Evolutionary conservation across 23 red algal species (phyloP).

Genomic region (Gracilariopsis chorda): DNA sequence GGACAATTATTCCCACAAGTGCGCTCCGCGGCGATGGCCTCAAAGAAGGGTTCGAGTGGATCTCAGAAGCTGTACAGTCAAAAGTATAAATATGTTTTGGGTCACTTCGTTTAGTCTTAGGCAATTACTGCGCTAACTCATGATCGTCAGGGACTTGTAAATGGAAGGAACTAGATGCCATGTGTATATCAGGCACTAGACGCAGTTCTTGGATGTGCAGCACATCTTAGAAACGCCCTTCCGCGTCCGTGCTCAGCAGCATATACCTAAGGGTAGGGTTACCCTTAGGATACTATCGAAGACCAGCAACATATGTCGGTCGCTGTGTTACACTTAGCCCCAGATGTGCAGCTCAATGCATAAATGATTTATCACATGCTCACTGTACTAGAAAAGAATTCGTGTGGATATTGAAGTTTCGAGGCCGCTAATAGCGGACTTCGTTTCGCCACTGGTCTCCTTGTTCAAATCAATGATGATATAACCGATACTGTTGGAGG

Average conservation of each 20-base stretch:
- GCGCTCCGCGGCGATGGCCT: conserved; percentile 86
- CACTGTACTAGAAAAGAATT: conserved; percentile 87
- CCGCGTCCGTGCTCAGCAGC: too few relatives aligned
- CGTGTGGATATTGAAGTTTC: conserved; percentile 69
- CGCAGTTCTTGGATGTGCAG: too few relatives aligned
- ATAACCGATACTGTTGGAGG: conserved; percentile 77
- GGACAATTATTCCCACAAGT: conserved; percentile 96
- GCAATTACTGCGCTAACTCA: not conserved
- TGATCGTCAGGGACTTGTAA: not conserved
- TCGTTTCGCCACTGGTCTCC: conserved; percentile 77
- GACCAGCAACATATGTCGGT: too few relatives aligned
- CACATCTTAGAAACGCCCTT: too few relatives aligned
- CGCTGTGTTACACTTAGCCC: too few relatives aligned
- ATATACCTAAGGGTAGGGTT: too few relatives aligned
- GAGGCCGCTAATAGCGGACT: conserved; percentile 69
- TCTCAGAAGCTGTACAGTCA: conserved; percentile 62
- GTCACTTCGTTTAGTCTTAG: not conserved
- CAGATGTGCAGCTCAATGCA: too few relatives aligned
- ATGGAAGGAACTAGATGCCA: not conserved
- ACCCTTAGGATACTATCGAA: too few relatives aligned
- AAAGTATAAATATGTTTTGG: conserved; percentile 12
- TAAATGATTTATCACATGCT: too few relatives aligned
- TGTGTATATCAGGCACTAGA: too few relatives aligned
- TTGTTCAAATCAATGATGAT: conserved; percentile 89
- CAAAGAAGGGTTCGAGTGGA: conserved; percentile 94